Evolutionary conservation across 345 rosid species (phyloP).

Genomic region (Eucalyptus paniculata): DNA sequence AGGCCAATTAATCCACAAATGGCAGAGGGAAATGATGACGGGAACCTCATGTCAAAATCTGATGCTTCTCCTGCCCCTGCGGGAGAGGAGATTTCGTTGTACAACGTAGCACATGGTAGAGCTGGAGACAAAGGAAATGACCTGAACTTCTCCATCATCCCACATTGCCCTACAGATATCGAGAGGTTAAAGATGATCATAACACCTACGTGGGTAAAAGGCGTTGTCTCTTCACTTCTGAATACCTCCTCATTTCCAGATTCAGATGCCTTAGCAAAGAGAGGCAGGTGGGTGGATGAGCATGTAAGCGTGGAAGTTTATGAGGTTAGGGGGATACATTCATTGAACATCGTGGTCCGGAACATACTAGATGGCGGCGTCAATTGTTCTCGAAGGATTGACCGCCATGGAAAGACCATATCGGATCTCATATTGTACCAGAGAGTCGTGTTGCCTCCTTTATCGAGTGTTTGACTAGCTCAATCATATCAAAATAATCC

Average conservation of each 20-base stretch:
- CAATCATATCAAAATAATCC: not conserved
- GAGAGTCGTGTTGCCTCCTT: slow-evolving; percentile 40
- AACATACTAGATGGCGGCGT: slow-evolving; percentile 87
- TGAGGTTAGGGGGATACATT: slow-evolving; percentile 56
- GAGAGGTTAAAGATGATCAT: slow-evolving; percentile 47
- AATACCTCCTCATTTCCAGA: slow-evolving; percentile 28
- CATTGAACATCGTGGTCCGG: slow-evolving; percentile 63
- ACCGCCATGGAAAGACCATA: slow-evolving; percentile 74
- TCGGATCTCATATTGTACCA: slow-evolving; percentile 69
- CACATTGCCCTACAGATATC: slow-evolving; percentile 44
- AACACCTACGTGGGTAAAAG: slow-evolving; percentile 66
- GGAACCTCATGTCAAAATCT: not conserved
- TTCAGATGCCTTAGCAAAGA: slow-evolving; percentile 10
- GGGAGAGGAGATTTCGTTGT: slow-evolving; percentile 49
- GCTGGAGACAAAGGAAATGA: slow-evolving; percentile 87
- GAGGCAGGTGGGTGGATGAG: slow-evolving; percentile 22
- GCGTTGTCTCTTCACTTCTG: slow-evolving; percentile 41
- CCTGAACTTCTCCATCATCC: slow-evolving; percentile 77
- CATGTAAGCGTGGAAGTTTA: slow-evolving; percentile 56
- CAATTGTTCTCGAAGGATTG: slow-evolving; percentile 87
- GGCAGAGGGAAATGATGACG: not conserved
- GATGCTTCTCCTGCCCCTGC: slow-evolving; percentile 36
- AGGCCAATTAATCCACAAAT: not conserved
- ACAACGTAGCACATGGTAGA: slow-evolving; percentile 61
- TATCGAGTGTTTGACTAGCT: not conserved